Conservation (phyloP, 73 alveolate genomes). For the Loxodes magnus region DNA sequence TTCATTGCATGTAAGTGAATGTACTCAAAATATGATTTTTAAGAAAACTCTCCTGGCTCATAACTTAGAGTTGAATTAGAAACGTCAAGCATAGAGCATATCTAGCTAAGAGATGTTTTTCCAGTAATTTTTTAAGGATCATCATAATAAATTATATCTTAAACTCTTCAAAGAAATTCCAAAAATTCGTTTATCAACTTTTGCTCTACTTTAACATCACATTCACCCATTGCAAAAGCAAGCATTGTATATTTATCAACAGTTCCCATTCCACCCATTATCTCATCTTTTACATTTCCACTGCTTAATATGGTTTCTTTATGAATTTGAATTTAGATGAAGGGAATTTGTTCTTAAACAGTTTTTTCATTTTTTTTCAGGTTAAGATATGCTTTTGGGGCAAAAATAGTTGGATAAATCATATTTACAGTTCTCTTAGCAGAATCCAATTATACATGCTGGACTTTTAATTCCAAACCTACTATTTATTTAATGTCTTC, state of each 20-base stretch:
- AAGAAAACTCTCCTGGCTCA: background rate
- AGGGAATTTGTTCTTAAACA: slow-evolving; percentile 31
- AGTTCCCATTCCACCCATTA: too few species aligned
- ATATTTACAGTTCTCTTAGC: background rate
- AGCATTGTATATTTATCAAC: slow-evolving; percentile 16
- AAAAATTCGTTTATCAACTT: background rate
- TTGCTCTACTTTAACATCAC: slow-evolving; percentile 29
- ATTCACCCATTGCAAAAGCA: slow-evolving; percentile 22
- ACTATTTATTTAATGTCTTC: slow-evolving; percentile 13
- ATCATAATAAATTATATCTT: background rate
- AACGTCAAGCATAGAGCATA: slow-evolving; percentile 13
- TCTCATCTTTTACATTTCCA: slow-evolving; percentile 9
- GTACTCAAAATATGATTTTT: background rate
- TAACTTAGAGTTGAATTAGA: slow-evolving; percentile 11
- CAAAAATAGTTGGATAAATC: slow-evolving; percentile 25
- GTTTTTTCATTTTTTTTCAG: too few species aligned
- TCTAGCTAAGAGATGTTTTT: background rate
- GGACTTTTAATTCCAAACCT: slow-evolving; percentile 20
- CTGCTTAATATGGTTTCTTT: background rate
- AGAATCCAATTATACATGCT: slow-evolving; percentile 29
- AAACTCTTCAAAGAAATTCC: background rate
- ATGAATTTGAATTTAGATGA: slow-evolving; percentile 22
- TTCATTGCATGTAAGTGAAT: background rate
- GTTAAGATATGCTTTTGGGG: slow-evolving; percentile 17
- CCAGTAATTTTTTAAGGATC: background rate